Base-by-base conservation (phyloP, 768 basidiomycete species). In the Russula emetica region DNA sequence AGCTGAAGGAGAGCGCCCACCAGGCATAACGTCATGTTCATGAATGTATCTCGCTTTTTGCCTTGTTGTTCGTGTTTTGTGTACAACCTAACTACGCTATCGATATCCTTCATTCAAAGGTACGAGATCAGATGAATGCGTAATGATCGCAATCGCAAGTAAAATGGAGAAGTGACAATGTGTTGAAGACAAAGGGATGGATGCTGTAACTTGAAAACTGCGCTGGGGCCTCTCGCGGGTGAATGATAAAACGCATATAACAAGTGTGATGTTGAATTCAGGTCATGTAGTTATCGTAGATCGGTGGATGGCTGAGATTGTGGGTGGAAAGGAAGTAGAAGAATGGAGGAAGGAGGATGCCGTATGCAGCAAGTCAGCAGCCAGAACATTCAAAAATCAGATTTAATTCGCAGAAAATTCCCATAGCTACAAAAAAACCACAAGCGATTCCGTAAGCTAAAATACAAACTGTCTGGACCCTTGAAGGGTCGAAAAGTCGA, bases 351-450 rank as follows among this genome's bases (percentile, higher is more conserved):
- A 22, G 26, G 59, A 22, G 49, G 14, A 51, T 47, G 14, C 54
- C 36, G 53, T 20, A 36, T 32, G 26, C n/a, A 24, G 38, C 28
- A 16, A 34, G 24, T 54, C 53, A 49, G 34, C 22, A 30, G 38
- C 20, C 30, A 7, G 38, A 52, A 56, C 40, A 36, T 44, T 57
- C 40, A 52, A 60, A 56, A 65, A 60, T 13, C 28, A 5, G 30
- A 45, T 61, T 56, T 49, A 65, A 65, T 61, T 57, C 55, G 14
- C 22, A 61, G 51, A 61, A 65, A 61, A 61, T 34, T 52, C 22
- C 11, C 1, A 2, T 1, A 28, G 26, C 24, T 1, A 10, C 6
- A 16, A 36, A 45, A 65, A 40, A 6, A 30, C 0, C 6, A 13
- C 22, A 18, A 6, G 24, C 22, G 16, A 24, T 32, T 8, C 16